A percentile compares a stretch with the other conserved stretches of the same genome.
Conservation (phyloP, 805 yeast species). For the Jamesozyma hellenica region DNA sequence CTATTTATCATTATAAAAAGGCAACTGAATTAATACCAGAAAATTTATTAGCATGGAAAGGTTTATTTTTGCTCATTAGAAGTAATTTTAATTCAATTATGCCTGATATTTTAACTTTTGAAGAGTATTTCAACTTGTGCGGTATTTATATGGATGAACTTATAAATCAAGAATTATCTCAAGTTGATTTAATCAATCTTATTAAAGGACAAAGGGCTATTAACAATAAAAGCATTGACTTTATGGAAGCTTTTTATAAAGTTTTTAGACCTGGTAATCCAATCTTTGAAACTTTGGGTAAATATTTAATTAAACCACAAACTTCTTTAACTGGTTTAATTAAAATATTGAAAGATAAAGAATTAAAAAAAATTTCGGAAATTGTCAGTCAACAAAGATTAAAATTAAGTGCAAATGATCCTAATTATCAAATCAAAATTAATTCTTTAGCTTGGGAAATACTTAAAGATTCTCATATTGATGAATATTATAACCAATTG, state of each 20-base stretch:
- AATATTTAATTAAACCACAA: slow-evolving; percentile 37
- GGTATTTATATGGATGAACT: slow-evolving; percentile 37
- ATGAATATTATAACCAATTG: slow-evolving; percentile 42
- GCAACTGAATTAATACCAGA: slow-evolving; percentile 44
- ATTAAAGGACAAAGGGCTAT: slow-evolving; percentile 37
- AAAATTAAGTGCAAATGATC: slow-evolving; percentile 36
- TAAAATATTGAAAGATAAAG: slow-evolving; percentile 32
- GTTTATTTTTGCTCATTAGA: slow-evolving; percentile 41
- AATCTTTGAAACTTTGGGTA: slow-evolving; percentile 44
- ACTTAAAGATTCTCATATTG: slow-evolving; percentile 42
- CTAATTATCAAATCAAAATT: slow-evolving; percentile 32
- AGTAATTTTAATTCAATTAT: slow-evolving; percentile 23
- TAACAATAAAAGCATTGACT: slow-evolving; percentile 24
- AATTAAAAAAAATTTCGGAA: slow-evolving; percentile 34
- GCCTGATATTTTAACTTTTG: slow-evolving; percentile 34
- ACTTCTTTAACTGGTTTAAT: slow-evolving; percentile 38
- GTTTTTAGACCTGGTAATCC: slow-evolving; percentile 46
- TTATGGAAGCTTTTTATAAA: slow-evolving; percentile 38
- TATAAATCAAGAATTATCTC: slow-evolving; percentile 34
- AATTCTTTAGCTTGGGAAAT: slow-evolving; percentile 37
- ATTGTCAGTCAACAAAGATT: slow-evolving; percentile 39
- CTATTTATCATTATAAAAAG: slow-evolving; percentile 30
- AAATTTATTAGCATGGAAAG: slow-evolving; percentile 71
- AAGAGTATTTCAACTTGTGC: slow-evolving; percentile 34
- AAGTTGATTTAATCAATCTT: slow-evolving; percentile 41